phyloP scores from a whole-genome alignment of 73 alveolate species.

The Paramecium caudatum region DNA sequence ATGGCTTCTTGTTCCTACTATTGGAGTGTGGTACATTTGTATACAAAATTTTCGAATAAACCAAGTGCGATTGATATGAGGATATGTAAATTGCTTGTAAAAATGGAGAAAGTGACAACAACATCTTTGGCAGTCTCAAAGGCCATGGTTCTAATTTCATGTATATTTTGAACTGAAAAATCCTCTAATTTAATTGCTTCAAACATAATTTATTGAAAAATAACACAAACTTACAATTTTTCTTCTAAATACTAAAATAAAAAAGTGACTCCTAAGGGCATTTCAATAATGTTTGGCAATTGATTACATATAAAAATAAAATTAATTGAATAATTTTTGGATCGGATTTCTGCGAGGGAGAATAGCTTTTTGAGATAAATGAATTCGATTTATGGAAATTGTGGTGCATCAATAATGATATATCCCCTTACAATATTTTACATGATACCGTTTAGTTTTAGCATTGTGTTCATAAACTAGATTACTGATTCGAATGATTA shows the following conservation, averaged over 20 bases:
- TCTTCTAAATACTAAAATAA: conserved; percentile 21
- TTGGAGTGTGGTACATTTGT: not conserved
- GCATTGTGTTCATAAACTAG: not conserved
- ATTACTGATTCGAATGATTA: not conserved
- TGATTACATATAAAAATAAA: conserved; percentile 60
- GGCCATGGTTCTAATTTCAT: not conserved
- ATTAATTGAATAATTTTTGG: not conserved
- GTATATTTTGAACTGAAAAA: not conserved
- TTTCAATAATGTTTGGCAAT: conserved; percentile 23
- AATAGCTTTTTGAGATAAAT: conserved; percentile 22
- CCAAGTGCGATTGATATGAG: conserved; percentile 6
- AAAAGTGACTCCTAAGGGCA: conserved; percentile 46
- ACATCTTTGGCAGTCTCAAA: conserved; percentile 24
- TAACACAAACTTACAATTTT: not conserved
- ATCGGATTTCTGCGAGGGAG: not conserved
- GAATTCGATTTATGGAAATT: conserved; percentile 15
- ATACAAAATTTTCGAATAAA: conserved; percentile 32
- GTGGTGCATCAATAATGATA: conserved; percentile 65
- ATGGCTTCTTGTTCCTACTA: not conserved
- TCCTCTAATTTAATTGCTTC: not conserved
- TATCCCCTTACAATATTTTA: conserved; percentile 3
- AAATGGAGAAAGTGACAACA: not conserved
- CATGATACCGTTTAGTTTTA: not conserved
- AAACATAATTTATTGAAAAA: not conserved
- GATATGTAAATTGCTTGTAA: conserved; percentile 3